phyloP scores from a whole-genome alignment of 2,329 filamentous ascomycete genomes.

The Lachnellula occidentalis region DNA sequence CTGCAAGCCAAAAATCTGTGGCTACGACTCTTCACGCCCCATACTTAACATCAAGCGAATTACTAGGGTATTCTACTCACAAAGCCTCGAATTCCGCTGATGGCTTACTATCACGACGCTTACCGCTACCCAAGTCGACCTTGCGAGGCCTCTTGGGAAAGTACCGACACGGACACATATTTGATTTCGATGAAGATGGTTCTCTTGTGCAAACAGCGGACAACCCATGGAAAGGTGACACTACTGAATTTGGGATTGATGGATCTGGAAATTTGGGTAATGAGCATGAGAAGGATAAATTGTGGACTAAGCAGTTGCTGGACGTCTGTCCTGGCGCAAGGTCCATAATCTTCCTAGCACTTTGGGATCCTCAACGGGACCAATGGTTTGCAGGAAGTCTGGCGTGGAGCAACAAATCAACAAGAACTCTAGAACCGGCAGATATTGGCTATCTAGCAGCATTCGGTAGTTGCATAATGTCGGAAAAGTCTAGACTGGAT shows the following conservation, averaged over 20 bases:
- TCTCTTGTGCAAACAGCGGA: background rate
- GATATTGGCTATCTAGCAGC: constrained; percentile 44
- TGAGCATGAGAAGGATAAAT: constrained; percentile 5
- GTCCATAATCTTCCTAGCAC: constrained; percentile 40
- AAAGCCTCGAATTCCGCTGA: background rate
- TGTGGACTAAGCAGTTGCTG: constrained; percentile 10
- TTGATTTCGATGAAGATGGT: constrained; percentile 15
- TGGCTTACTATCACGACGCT: background rate
- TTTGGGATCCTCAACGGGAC: constrained; percentile 41
- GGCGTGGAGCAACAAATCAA: constrained; percentile 39
- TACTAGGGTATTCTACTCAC: constrained; percentile 3
- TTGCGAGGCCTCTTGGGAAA: constrained; percentile 12
- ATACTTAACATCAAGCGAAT: background rate
- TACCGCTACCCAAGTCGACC: constrained; percentile 8
- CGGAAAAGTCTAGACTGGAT: constrained; percentile 46
- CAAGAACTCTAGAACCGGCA: constrained; percentile 38
- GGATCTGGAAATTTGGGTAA: background rate
- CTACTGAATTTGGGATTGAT: background rate
- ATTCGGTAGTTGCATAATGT: constrained; percentile 50
- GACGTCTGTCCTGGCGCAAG: constrained; percentile 37
- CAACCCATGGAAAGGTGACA: background rate
- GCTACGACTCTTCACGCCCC: background rate
- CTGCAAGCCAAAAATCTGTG: background rate
- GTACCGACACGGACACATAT: constrained; percentile 22
- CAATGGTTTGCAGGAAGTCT: constrained; percentile 45